A percentile compares a stretch with the other conserved stretches of the same genome.
Evolutionary conservation across 306 rosid genomes (phyloP).

Genomic region (Prunus davidiana): DNA sequence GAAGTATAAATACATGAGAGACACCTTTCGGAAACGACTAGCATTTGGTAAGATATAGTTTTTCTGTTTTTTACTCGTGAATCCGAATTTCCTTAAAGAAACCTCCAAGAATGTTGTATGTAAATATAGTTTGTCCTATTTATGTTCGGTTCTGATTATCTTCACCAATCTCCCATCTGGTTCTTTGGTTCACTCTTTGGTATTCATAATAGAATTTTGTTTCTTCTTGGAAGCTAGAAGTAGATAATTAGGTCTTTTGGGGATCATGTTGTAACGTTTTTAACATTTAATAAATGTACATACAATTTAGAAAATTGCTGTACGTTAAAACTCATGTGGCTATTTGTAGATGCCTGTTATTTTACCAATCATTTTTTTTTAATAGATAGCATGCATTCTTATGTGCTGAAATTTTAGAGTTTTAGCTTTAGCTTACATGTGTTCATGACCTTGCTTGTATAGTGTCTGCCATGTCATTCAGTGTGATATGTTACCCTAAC

Average conservation of each 20-base stretch:
- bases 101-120: background rate
- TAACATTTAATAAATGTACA: background rate
- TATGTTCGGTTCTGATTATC: background rate
- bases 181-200: background rate
- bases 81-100: background rate
- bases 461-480: background rate
- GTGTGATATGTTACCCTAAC: background rate
- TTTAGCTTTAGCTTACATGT: background rate
- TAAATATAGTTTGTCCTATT: background rate
- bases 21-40: constrained; percentile 75
- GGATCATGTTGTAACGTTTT: background rate
- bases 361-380: background rate
- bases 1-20: constrained; percentile 84
- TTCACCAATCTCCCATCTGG: background rate
- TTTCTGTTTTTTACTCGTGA: background rate
- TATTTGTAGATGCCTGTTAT: background rate
- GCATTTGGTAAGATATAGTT: constrained; percentile 64
- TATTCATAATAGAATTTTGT: background rate
- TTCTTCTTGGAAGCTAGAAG: background rate
- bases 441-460: constrained; percentile 3
- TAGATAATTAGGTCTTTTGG: background rate
- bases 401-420: background rate
- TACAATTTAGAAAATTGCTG: background rate
- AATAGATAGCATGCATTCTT: background rate
- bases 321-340: background rate